Evolutionary conservation across 176 grass and related monocot genomes (phyloP), one percentile per base, ranked within the genome.

Genomic region (Pontederia paniculata): DNA sequence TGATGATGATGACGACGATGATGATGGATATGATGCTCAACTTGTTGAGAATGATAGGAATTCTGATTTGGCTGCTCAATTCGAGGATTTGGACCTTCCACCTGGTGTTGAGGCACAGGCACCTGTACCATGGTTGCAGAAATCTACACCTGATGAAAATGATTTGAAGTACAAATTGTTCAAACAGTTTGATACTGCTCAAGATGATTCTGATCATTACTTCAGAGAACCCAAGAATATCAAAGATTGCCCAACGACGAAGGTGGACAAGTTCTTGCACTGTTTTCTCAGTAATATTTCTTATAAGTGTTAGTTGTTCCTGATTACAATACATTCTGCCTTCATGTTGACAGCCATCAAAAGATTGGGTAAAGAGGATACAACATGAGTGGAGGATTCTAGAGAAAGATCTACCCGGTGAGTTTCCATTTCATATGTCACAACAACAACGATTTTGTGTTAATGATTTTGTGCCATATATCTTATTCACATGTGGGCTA

Each of bases 371-470:
- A 50, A 88, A 79, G 44, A 52, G 71, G 71, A 52, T 88, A 66
- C 84, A 83, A 58, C 74, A 75, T 62, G 84, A 88, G 67, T 88
- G 84, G 84, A 83, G 73, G 61, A 68, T 88, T 73, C 68, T 88
- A 52, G 78, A 88, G 59, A 88, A 82, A 79, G 70, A 79, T 79
- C 55, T 88, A 57, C 84, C 84, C 48, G 79, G 79, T 88, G 37
- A 65, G 64, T 76, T 17, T 21, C 22, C 70, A 16, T 60, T 41
- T 15, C n/a, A 19, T 43, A 5, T 67, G 17, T 57, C 14, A 10
- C 4, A 66, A 23, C 8, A 65, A 25, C 9, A 2, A 12, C 10
- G 25, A 16, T n/a, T n/a, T n/a, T n/a, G n/a, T n/a, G n/a, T n/a
- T n/a, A n/a, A n/a, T n/a, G n/a, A n/a, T n/a, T n/a, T n/a, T n/a